Base-by-base conservation (phyloP, 73 alveolate species). In the Halteria grandinella region DNA sequence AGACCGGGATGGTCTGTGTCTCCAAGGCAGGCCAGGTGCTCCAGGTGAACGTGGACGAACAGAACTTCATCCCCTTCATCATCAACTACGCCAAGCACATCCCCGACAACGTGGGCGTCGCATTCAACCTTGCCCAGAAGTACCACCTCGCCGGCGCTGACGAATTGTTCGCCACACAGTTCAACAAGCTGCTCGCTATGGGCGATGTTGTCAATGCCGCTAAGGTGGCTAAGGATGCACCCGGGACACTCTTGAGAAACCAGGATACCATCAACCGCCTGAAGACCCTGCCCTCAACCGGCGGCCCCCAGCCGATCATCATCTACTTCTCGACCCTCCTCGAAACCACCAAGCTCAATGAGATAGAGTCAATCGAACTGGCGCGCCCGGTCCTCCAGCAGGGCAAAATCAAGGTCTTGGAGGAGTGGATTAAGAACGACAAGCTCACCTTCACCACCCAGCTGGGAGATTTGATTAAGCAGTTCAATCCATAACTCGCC, bases 121-220 rank as follows among this genome's bases (percentile, higher is more conserved):
- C 97, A 33, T 95, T 97, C 90, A 84, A 91, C 39, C 86, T 96
- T 86, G 98, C 99, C 32, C 93, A 89, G 50, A 88, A 97, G 91
- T 96, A 81, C 89, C 85, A 85, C 41, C 94, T 96, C 32, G 96
- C 97, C 24, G 99, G 99, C 17, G 99, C 98, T 40, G 99, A 96
- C 43, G 89, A 93, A 54, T 89, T 96, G 71, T 96, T 96, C 78
- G 88, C 82, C 81, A 89, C 94, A 49, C 91, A 94, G 59, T 96
- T 96, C 84, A 91, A 96, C 74, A 92, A 91, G 74, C 89, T 86
- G 63, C 70, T 96, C 59, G 95, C 94, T 72, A 52, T 87, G 37
- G 99, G 99, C 24, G 98, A 96, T 86, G 89, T 80, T 58, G 91
- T 79, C 45, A 96, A 93, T 51, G 99, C 99, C 31, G 99, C 99